phyloP scores from a whole-genome alignment of 148 eudicot species.

The Chenopodium album region DNA sequence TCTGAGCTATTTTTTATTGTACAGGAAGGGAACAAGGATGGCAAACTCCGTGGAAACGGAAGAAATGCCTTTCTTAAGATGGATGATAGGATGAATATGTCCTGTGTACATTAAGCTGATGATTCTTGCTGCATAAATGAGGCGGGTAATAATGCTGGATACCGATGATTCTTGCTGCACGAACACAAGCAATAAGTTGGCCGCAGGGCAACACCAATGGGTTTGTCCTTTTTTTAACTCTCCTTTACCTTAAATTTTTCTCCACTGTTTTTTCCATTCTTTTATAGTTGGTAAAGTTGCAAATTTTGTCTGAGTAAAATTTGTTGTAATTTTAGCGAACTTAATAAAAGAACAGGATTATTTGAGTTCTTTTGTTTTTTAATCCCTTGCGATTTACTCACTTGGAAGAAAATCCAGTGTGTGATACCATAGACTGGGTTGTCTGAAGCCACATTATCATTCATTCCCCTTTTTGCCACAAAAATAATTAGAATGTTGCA shows the following conservation, averaged over 20 bases:
- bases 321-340: constrained; percentile 27
- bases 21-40: constrained; percentile 22
- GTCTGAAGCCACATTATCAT: background rate
- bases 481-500: background rate
- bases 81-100: constrained; percentile 12
- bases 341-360: constrained; percentile 7
- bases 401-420: background rate
- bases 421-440: background rate
- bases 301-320: constrained; percentile 24
- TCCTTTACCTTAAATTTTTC: background rate
- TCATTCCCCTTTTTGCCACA: background rate
- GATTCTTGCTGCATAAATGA: constrained; percentile 29
- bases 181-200: constrained; percentile 26
- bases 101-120: constrained; percentile 23
- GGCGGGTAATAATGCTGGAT: constrained; percentile 29
- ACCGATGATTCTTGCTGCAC: constrained; percentile 35
- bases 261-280: constrained; percentile 18
- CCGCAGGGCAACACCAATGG: constrained; percentile 10
- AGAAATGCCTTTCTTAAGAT: too few relatives aligned
- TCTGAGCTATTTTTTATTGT: background rate
- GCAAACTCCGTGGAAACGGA: background rate
- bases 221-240: constrained; percentile 10
- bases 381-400: background rate
- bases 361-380: constrained; percentile 3
- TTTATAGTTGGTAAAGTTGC: constrained; percentile 23